phyloP scores from a whole-genome alignment of 1,284 basidiomycete genomes.

The Naganishia cerealis region DNA sequence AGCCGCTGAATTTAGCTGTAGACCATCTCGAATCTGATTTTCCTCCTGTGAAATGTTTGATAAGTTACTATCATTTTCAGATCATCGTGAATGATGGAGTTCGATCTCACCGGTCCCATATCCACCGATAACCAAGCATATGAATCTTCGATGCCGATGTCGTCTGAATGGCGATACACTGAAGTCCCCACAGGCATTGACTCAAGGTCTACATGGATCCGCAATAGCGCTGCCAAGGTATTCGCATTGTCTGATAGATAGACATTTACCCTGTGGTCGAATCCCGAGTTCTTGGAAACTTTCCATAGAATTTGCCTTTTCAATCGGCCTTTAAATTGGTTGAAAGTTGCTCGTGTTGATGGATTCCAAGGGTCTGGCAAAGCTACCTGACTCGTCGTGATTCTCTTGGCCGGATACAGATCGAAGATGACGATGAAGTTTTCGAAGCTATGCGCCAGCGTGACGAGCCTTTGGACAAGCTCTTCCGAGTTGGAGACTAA shows the following conservation, averaged over 20 bases:
- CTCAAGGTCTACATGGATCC: background rate
- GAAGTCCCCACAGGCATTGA: background rate
- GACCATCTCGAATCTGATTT: conserved; percentile 1
- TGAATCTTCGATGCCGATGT: background rate
- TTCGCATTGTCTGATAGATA: conserved; percentile 3
- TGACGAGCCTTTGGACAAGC: background rate
- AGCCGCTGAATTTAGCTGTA: conserved; percentile 8
- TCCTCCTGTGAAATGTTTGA: background rate
- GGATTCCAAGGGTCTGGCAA: conserved; percentile 12
- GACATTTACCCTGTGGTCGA: background rate
- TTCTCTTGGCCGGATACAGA: background rate
- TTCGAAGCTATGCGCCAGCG: conserved; percentile 4
- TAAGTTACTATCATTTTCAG: background rate
- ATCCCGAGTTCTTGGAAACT: background rate
- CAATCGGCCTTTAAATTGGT: conserved; percentile 9
- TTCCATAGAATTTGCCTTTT: conserved; percentile 4
- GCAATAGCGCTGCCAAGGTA: conserved; percentile 8
- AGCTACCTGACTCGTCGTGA: background rate
- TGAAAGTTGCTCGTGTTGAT: conserved; percentile 1
- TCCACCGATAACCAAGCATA: conserved; percentile 10
- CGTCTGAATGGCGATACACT: background rate
- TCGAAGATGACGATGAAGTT: conserved; percentile 14
- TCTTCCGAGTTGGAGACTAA: background rate
- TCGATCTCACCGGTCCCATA: background rate
- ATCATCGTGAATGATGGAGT: background rate